phyloP scores from a whole-genome alignment of 1,284 basidiomycete genomes.

The Golubevia pallescens region DNA sequence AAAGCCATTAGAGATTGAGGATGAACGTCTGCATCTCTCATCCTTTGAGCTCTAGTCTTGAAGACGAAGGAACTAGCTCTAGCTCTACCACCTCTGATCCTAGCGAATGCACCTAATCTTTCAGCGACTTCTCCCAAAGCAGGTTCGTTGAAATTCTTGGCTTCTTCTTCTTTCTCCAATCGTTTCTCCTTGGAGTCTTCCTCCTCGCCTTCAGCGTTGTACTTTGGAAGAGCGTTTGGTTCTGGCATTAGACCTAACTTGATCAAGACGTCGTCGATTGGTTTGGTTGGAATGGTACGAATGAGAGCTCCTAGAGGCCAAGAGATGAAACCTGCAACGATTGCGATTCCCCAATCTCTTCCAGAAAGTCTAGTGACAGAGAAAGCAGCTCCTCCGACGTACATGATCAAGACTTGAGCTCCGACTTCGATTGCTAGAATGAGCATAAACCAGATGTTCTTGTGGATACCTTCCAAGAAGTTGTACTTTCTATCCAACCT shows the following conservation, averaged over 20 bases:
- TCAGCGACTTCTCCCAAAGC: conserved; percentile 68
- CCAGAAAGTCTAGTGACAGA: conserved; percentile 80
- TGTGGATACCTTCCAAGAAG: conserved; percentile 81
- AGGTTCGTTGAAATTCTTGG: conserved; percentile 83
- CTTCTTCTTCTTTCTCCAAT: conserved; percentile 66
- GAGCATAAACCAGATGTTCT: conserved; percentile 84
- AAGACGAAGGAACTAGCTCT: conserved; percentile 68
- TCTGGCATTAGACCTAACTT: conserved; percentile 73
- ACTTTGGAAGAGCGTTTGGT: conserved; percentile 73
- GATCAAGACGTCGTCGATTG: conserved; percentile 78
- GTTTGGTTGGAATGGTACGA: conserved; percentile 80
- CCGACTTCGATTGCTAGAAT: conserved; percentile 86
- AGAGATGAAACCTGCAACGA: conserved; percentile 83
- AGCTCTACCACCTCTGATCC: conserved; percentile 73
- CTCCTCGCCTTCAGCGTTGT: conserved; percentile 71
- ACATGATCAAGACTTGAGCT: conserved; percentile 86
- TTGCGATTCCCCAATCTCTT: conserved; percentile 89
- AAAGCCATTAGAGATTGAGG: conserved; percentile 76
- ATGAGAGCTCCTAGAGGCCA: conserved; percentile 85
- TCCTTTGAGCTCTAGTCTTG: conserved; percentile 47
- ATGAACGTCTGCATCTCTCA: conserved; percentile 58
- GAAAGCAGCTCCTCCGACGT: conserved; percentile 89
- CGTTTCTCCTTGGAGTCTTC: conserved; percentile 9
- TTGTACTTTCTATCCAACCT: conserved; percentile 85
- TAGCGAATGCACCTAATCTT: conserved; percentile 38